Conservation (phyloP, 106 monocot genomes). For the Ottelia alismoides region DNA sequence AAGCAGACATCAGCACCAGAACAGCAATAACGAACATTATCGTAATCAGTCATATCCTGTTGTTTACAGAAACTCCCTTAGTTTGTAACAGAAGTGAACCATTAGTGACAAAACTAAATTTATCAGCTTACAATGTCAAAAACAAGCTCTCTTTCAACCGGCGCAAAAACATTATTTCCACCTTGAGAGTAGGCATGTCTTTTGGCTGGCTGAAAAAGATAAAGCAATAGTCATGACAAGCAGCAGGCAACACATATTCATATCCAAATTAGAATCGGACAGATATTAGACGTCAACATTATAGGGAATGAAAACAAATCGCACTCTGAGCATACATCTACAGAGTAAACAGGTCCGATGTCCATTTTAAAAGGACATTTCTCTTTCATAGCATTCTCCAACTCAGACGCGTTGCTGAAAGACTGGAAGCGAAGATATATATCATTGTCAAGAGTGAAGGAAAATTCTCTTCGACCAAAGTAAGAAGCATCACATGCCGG, state of each 20-base stretch:
- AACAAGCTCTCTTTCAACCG: conserved; percentile 85
- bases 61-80: too few relatives aligned
- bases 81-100: not conserved
- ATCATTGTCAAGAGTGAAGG: conserved; percentile 82
- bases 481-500: conserved; percentile 75
- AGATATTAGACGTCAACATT: too few relatives aligned
- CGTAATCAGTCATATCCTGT: conserved; percentile 95
- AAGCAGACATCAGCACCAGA: conserved; percentile 90
- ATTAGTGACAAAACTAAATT: not conserved
- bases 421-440: conserved; percentile 84
- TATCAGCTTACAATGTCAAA: conserved; percentile 89
- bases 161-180: conserved; percentile 52
- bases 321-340: conserved; percentile 61
- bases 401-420: conserved; percentile 51
- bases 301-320: too few relatives aligned
- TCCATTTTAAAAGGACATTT: conserved; percentile 89
- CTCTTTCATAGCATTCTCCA: conserved; percentile 75
- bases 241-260: too few relatives aligned
- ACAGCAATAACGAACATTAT: conserved; percentile 93
- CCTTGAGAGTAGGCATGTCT: conserved; percentile 71
- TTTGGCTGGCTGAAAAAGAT: conserved; percentile 52
- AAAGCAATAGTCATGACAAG: too few relatives aligned
- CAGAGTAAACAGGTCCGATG: conserved; percentile 82
- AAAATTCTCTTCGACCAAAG: conserved; percentile 76
- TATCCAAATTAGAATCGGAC: too few relatives aligned